Conservation (phyloP, 2,329 filamentous ascomycete species). For the Botrytis fragariae region DNA sequence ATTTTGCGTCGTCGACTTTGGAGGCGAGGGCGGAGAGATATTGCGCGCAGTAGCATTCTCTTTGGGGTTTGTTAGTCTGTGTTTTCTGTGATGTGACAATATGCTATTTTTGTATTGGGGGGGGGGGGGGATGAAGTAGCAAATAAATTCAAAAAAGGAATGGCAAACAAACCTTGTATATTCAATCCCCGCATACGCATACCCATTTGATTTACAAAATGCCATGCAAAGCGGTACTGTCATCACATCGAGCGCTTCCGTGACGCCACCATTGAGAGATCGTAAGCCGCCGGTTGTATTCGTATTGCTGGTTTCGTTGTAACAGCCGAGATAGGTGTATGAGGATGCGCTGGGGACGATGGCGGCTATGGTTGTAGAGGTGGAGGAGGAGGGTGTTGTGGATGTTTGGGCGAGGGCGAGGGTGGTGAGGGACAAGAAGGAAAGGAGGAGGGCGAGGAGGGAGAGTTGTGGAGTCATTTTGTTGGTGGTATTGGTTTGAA, state of each 20-base stretch:
- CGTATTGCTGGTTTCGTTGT: conserved; percentile 6
- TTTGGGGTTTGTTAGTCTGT: background rate
- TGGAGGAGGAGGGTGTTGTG: background rate
- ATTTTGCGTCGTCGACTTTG: background rate
- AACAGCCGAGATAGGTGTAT: conserved; percentile 13
- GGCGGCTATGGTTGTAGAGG: background rate
- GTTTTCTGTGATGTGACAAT: too few relatives aligned
- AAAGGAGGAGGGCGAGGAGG: background rate
- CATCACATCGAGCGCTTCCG: conserved; percentile 28
- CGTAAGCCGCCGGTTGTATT: background rate
- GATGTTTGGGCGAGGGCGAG: background rate
- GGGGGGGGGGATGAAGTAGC: background rate
- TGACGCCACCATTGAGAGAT: conserved; percentile 1
- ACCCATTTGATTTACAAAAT: conserved; percentile 26
- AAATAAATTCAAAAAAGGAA: background rate
- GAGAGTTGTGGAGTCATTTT: background rate
- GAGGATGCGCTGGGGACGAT: background rate
- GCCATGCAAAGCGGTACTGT: conserved; percentile 31
- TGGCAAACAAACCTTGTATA: conserved; percentile 31
- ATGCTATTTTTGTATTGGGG: too few relatives aligned
- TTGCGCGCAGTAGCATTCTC: conserved; percentile 18
- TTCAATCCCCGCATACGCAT: conserved; percentile 34
- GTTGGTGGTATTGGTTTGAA: background rate
- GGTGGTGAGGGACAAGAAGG: background rate
- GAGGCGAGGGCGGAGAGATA: background rate